Conservation (phyloP, 805 yeast species). For the Yueomyces sinensis region DNA sequence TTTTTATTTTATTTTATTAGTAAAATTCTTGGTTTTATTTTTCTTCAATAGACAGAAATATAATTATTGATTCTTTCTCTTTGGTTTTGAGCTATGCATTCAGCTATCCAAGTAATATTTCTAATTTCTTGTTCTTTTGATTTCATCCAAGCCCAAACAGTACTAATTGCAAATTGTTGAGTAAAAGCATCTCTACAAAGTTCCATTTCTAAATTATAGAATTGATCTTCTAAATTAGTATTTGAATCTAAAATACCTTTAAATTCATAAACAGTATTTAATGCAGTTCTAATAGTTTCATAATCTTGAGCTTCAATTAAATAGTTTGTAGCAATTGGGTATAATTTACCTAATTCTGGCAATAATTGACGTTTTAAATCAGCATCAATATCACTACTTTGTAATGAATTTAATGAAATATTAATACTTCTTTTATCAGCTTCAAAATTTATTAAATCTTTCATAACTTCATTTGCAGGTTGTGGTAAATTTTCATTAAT, state of each 20-base stretch:
- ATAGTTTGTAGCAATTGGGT: constrained; percentile 50
- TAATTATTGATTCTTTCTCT: constrained; percentile 86
- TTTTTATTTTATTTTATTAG: too few relatives aligned
- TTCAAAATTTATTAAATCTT: constrained; percentile 66
- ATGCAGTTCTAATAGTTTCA: constrained; percentile 61
- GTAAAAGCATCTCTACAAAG: constrained; percentile 87
- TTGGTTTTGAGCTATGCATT: constrained; percentile 97
- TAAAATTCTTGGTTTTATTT: too few relatives aligned
- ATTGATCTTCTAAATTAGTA: constrained; percentile 86
- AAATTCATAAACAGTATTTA: constrained; percentile 54
- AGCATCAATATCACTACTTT: constrained; percentile 35
- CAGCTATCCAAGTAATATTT: constrained; percentile 99
- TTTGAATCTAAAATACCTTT: constrained; percentile 40
- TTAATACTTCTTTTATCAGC: constrained; percentile 93
- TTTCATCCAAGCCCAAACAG: constrained; percentile 94
- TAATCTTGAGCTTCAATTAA: constrained; percentile 68
- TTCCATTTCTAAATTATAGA: constrained; percentile 85
- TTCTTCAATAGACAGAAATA: constrained; percentile 60
- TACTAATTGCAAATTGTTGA: constrained; percentile 83
- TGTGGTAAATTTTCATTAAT: constrained; percentile 43
- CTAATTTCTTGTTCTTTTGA: constrained; percentile 94
- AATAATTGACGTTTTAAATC: constrained; percentile 65
- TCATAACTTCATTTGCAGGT: constrained; percentile 79
- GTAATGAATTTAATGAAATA: constrained; percentile 76
- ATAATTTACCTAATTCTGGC: constrained; percentile 74